Conservation (phyloP, 306 rosid genomes). For the Glycyrrhiza uralensis region DNA sequence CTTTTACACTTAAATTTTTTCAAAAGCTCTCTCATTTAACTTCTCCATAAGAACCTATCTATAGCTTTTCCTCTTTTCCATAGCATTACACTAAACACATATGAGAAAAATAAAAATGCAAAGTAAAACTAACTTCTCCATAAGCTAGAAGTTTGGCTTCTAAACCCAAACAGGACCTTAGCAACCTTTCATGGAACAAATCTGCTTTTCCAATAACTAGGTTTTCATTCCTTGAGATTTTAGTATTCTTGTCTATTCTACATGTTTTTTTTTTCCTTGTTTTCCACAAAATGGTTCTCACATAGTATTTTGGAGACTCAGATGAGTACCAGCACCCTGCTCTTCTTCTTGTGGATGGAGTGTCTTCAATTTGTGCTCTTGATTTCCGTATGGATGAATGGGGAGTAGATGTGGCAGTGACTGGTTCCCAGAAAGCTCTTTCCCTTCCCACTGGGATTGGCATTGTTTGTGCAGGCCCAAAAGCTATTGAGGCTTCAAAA, state of each 20-base stretch:
- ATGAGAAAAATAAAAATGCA: too few species aligned
- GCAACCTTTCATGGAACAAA: not conserved
- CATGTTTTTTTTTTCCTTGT: not conserved
- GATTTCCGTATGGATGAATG: conserved; percentile 99
- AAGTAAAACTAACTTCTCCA: too few species aligned
- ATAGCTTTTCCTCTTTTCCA: too few species aligned
- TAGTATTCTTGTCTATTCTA: not conserved
- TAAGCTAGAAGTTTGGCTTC: too few species aligned
- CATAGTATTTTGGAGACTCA: conserved; percentile 34
- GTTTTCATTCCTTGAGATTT: not conserved
- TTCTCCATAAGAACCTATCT: too few species aligned
- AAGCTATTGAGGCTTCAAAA: conserved; percentile 84
- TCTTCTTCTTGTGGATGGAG: conserved; percentile 88
- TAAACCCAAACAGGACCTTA: too few species aligned
- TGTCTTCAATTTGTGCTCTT: conserved; percentile 89
- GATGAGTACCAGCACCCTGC: conserved; percentile 83
- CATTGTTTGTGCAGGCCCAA: conserved; percentile 85
- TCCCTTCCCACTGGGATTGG: conserved; percentile 98
- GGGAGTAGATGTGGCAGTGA: conserved; percentile 92
- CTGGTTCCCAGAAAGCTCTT: conserved; percentile 97
- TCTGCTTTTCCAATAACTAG: not conserved
- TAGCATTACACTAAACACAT: too few species aligned
- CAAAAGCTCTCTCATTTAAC: too few species aligned
- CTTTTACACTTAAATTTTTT: too few species aligned
- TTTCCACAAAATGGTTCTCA: not conserved